Evolutionary conservation across 805 yeast genomes (phyloP), one percentile per base, ranked within the genome.

Genomic region (Lachancea quebecensis): DNA sequence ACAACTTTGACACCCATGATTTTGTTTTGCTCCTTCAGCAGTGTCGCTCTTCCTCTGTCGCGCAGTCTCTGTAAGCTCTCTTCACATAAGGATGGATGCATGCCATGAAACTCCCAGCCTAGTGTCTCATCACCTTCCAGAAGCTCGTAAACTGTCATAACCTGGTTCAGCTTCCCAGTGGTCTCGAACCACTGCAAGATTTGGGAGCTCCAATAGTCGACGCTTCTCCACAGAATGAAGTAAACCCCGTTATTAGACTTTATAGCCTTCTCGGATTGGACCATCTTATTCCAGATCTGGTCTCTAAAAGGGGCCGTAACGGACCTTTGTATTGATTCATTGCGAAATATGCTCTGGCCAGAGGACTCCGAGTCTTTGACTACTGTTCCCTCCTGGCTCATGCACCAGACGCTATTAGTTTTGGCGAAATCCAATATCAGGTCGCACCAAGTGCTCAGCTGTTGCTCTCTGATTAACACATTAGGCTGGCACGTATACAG

Each of bases 401-500:
- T 58, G 11, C 71, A 64, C 83, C 83, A 83, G 27, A 79, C 70
- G 44, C 70, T 69, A 51, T 78, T 66, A 44, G 62, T 67, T 51
- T 75, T 71, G 54, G 95, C 82, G 54, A 78, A 85, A 5, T 71
- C 69, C 9, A 83, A 60, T 0, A 91, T 67, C 25, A 91, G 64
- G 37, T 75, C 69, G 25, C 72, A 67, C 99, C 99, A 91, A 44
- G 84, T 78, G n/a, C 73, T 72, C 12, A 84, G 66, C 64, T 91
- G 99, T 10, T 87, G 81, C 28, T 75, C 73, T 69, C 85, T 78
- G 1, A 93, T 82, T 10, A 85, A 78, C 32, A 80, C 75, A 55
- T 91, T 90, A 17, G 93, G 89, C 65, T 91, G 99, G 49, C 79
- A 74, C 8, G 98, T 93, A 67, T 80, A 91, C 53, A 91, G 78